Conservation (phyloP, 2,329 filamentous ascomycete species). For the Venturia aucupariae region DNA sequence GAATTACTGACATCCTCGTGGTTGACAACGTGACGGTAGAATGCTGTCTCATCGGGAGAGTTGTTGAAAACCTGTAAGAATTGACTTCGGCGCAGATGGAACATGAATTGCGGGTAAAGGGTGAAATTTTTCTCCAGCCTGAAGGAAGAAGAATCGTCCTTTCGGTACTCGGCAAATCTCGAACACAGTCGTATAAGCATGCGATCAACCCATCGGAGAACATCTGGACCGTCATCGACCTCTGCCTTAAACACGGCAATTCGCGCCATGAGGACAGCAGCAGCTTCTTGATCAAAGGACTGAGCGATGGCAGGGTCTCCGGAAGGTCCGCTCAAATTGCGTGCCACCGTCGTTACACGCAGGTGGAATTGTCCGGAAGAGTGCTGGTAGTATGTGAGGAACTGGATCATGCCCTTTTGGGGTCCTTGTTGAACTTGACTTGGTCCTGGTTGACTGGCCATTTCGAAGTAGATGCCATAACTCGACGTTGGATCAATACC, state of each 20-base stretch:
- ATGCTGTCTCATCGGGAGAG: conserved; percentile 97
- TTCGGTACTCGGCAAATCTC: conserved; percentile 93
- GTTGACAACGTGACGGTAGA: conserved; percentile 93
- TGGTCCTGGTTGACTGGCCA: conserved; percentile 84
- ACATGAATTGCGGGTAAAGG: conserved; percentile 98
- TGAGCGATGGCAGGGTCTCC: conserved; percentile 92
- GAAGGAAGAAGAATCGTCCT: conserved; percentile 97
- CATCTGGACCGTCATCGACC: conserved; percentile 96
- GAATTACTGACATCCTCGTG: conserved; percentile 97
- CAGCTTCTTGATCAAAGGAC: conserved; percentile 96
- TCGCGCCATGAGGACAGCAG: conserved; percentile 95
- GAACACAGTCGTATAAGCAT: conserved; percentile 98
- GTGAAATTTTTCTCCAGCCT: conserved; percentile 95
- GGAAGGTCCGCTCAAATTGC: conserved; percentile 84
- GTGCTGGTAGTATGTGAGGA: conserved; percentile 97
- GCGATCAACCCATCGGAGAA: conserved; percentile 93
- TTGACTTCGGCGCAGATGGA: conserved; percentile 91
- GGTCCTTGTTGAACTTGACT: conserved; percentile 76
- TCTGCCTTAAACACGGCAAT: conserved; percentile 99
- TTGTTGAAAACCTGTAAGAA: conserved; percentile 99
- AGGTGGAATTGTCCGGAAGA: conserved; percentile 94
- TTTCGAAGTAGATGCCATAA: conserved; percentile 96
- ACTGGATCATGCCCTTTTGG: conserved; percentile 94
- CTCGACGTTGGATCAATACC: conserved; percentile 90
- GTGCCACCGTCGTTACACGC: conserved; percentile 85